Conservation (phyloP, 2,329 filamentous ascomycete species). For the Fusarium papillatum region DNA sequence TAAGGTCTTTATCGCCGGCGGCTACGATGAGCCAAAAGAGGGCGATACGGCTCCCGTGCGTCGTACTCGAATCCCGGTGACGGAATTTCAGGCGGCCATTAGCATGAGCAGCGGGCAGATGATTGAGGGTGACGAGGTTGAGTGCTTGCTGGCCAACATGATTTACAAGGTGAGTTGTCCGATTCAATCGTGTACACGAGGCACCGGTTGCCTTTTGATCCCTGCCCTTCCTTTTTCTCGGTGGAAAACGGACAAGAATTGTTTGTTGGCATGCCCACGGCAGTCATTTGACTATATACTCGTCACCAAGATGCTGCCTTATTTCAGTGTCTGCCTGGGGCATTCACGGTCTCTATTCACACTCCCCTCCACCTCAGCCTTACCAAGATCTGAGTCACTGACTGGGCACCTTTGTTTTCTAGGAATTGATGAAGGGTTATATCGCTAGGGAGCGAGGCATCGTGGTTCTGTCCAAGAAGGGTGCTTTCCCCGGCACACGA, state of each 20-base stretch:
- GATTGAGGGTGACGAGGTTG: slow-evolving; percentile 92
- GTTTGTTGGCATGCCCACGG: slow-evolving; percentile 25
- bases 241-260: slow-evolving; percentile 1
- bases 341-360: slow-evolving; percentile 34
- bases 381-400: slow-evolving; percentile 50
- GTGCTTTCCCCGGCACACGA: slow-evolving; percentile 93
- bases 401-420: slow-evolving; percentile 31
- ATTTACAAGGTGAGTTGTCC: slow-evolving; percentile 87
- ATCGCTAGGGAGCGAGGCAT: slow-evolving; percentile 92
- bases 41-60: slow-evolving; percentile 72
- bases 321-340: slow-evolving; percentile 37
- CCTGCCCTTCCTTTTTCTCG: not conserved
- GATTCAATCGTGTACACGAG: slow-evolving; percentile 10
- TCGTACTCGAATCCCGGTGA: slow-evolving; percentile 83
- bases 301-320: slow-evolving; percentile 41
- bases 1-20: slow-evolving; percentile 89
- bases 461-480: slow-evolving; percentile 92
- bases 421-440: slow-evolving; percentile 98
- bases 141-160: slow-evolving; percentile 95
- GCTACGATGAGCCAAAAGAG: slow-evolving; percentile 84
- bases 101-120: slow-evolving; percentile 77
- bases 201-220: slow-evolving; percentile 16
- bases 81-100: slow-evolving; percentile 88
- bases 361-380: slow-evolving; percentile 37
- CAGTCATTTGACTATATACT: slow-evolving; percentile 44